Base-by-base conservation (phyloP, 768 basidiomycete species). In the Sporobolomyces phaffii region DNA sequence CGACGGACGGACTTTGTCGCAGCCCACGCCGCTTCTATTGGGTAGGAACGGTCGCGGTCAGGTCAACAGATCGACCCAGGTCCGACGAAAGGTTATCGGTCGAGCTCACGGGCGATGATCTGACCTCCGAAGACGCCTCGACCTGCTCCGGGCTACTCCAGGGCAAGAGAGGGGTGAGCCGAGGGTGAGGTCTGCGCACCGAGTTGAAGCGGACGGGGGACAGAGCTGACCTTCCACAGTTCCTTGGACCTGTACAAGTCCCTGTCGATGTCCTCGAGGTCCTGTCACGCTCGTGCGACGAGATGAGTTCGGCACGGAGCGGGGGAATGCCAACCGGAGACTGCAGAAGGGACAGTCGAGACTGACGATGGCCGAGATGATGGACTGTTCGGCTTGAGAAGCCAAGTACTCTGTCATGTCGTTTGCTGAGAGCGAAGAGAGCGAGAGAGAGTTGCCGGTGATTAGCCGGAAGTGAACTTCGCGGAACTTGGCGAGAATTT, bases 91-190 rank as follows among this genome's bases (percentile, higher is more conserved):
- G n/a, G n/a, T n/a, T n/a, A n/a, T n/a, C n/a, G n/a, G n/a, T n/a
- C n/a, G n/a, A n/a, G 34, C 63, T 50, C 26, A 64, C 63, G 73
- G 3, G 71, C 74, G 24, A 75, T 74, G 50, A 71, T 72, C 51
- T 75, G 74, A 11, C 72, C 69, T 8, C 72, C 72, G 18, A 71
- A 73, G 14, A 70, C 72, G 14, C 72, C 72, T 8, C 69, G 54
- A 5, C 69, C 72, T 28, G 49, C 58, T 28, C 44, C 44, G 11
- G 60, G 54, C 64, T 53, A 36, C 11, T 17, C 13, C 56, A 26
- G 4, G 24, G 22, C 13, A 14, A 31, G 26, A 9, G 0, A 29
- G 2, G 14, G 26, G 6, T 53, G 1, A 22, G 26, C 11, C 15
- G 10, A 3, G 17, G 22, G 26, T 1, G 2, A 5, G 28, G 4